These are phyloP conservation scores for Exophiala oligosperma DNA, from an alignment of 2,329 filamentous ascomycete genomes.

Conservation along the genomic window DNA sequence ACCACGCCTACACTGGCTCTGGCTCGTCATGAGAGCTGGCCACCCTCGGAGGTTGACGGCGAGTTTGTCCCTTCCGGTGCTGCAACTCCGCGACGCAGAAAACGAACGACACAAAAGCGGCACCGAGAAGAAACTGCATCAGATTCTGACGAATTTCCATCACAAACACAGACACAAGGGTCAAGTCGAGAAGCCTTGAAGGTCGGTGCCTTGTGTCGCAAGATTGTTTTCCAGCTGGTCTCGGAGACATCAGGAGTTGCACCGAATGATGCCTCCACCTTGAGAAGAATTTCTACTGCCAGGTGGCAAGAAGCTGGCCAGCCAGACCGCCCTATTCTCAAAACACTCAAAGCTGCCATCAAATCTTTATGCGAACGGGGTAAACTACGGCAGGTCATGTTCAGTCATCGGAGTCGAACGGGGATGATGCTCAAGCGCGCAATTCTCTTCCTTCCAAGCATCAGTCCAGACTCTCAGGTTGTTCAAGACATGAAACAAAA, in stretches of 20 bases:
- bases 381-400: constrained; percentile 54
- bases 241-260: constrained; percentile 56
- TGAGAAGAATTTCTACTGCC: constrained; percentile 22
- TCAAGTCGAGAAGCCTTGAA: not conserved
- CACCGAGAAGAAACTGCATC: not conserved
- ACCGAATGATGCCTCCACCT: constrained; percentile 50
- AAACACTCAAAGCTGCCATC: constrained; percentile 53
- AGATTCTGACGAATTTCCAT: not conserved
- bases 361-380: constrained; percentile 51
- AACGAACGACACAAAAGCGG: not conserved
- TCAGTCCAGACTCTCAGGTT: constrained; percentile 45
- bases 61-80: not conserved
- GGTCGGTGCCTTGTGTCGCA: constrained; percentile 31
- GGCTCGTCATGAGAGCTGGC: not conserved
- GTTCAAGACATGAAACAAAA: constrained; percentile 51
- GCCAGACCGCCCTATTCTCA: constrained; percentile 50
- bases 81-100: not conserved
- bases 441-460: constrained; percentile 50
- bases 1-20: not conserved
- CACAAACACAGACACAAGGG: not conserved
- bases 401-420: constrained; percentile 50
- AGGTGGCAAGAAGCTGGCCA: constrained; percentile 50
- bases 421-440: constrained; percentile 51
- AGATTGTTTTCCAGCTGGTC: constrained; percentile 57
- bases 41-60: not conserved